These are phyloP conservation scores for Adiantum capillusveneris DNA, from an alignment of 75 land plant species.

Conservation along the genomic window DNA sequence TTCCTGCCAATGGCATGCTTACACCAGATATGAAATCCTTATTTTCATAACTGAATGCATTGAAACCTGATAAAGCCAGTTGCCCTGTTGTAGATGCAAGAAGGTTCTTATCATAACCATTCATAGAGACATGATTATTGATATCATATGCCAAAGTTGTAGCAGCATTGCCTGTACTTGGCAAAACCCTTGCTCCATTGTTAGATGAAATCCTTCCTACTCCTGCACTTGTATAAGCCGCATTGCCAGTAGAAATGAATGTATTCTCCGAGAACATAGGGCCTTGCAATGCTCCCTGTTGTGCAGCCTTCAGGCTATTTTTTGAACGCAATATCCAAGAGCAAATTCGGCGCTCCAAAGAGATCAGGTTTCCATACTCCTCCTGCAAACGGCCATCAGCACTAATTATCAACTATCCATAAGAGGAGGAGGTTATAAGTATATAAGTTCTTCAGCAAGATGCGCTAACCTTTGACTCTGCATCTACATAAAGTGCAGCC, in stretches of 20 bases:
- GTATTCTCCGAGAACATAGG: neutral
- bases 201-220: neutral
- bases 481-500: neutral
- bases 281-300: neutral
- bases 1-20: neutral
- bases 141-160: neutral
- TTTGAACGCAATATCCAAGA: conserved; percentile 18
- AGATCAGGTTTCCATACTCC: conserved; percentile 54
- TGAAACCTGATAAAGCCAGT: neutral
- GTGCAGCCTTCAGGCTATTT: neutral
- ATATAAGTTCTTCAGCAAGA: neutral
- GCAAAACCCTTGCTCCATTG: neutral
- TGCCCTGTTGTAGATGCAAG: neutral
- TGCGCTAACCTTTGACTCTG: conserved; percentile 1
- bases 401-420: too few species aligned
- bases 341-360: conserved; percentile 58
- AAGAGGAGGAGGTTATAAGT: neutral
- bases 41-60: too few species aligned
- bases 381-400: too few species aligned
- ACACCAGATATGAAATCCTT: neutral
- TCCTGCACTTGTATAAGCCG: neutral
- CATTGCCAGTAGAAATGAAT: neutral
- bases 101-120: neutral
- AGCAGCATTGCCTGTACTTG: neutral
- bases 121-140: neutral